Evolutionary conservation across 768 basidiomycete genomes (phyloP).

Genomic region (Mycena vulgaris): DNA sequence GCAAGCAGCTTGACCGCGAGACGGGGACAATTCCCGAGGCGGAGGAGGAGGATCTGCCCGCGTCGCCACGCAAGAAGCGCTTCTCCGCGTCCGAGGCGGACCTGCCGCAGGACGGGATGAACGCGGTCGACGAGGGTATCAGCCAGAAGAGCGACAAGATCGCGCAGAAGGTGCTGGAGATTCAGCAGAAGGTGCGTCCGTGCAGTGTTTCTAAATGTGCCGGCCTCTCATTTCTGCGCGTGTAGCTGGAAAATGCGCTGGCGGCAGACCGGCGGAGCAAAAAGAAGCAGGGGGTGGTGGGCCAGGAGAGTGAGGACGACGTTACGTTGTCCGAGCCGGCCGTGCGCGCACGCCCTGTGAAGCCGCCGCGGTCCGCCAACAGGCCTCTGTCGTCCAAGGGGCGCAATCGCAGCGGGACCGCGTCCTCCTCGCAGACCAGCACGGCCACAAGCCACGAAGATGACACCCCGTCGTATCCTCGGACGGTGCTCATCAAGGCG

Average conservation of each 20-base stretch:
- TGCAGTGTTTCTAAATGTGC: neutral
- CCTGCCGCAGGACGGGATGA: slow-evolving; percentile 81
- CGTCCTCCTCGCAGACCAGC: slow-evolving; percentile 73
- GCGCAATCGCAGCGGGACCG: slow-evolving; percentile 72
- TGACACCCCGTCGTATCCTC: slow-evolving; percentile 43
- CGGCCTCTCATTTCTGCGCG: slow-evolving; percentile 24
- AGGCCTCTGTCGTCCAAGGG: slow-evolving; percentile 53
- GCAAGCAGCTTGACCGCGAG: slow-evolving; percentile 59
- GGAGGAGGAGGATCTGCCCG: slow-evolving; percentile 65
- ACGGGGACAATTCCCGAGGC: slow-evolving; percentile 71
- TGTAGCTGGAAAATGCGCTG: slow-evolving; percentile 83
- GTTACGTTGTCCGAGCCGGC: slow-evolving; percentile 59
- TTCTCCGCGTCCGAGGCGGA: slow-evolving; percentile 83
- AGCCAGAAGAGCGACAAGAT: slow-evolving; percentile 90
- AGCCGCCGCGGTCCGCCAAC: slow-evolving; percentile 48
- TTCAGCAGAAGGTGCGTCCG: slow-evolving; percentile 87
- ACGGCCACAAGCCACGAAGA: slow-evolving; percentile 47
- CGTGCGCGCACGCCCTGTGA: slow-evolving; percentile 59
- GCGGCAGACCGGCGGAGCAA: slow-evolving; percentile 68
- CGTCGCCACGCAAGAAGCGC: slow-evolving; percentile 76
- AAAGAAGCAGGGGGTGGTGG: slow-evolving; percentile 52
- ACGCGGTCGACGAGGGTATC: slow-evolving; percentile 89
- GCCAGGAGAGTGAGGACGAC: slow-evolving; percentile 73
- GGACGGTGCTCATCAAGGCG: slow-evolving; percentile 46
- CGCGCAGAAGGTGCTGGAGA: slow-evolving; percentile 88